Evolutionary conservation across 1,139 yeast species (phyloP).

Genomic region (Blastobotrys arbuscula): DNA sequence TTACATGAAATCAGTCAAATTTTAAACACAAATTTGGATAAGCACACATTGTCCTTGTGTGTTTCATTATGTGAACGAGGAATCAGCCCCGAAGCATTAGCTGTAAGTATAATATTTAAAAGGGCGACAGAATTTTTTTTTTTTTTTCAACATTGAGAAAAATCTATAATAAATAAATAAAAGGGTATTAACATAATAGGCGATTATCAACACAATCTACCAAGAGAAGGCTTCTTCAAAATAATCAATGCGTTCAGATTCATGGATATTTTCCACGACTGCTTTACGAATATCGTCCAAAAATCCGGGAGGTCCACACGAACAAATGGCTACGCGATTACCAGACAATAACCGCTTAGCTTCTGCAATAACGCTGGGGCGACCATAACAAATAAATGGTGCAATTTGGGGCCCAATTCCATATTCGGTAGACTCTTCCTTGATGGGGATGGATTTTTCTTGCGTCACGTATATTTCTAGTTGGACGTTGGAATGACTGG

Average conservation of each 20-base stretch:
- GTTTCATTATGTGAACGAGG: conserved; percentile 27
- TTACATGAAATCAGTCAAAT: conserved; percentile 29
- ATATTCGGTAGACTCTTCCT: neutral
- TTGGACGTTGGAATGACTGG: neutral
- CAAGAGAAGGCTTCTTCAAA: conserved; percentile 37
- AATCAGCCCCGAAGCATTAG: conserved; percentile 28
- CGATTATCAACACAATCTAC: conserved; percentile 18
- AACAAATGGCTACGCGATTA: conserved; percentile 34
- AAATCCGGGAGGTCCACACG: conserved; percentile 43
- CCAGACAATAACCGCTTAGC: conserved; percentile 34
- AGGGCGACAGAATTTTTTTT: neutral
- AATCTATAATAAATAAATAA: too few relatives aligned
- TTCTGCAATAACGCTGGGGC: conserved; percentile 41
- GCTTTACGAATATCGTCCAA: conserved; percentile 37
- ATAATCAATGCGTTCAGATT: conserved; percentile 30
- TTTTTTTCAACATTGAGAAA: too few relatives aligned
- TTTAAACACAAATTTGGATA: conserved; percentile 28
- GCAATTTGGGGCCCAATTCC: neutral
- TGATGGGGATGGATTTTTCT: neutral
- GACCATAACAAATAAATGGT: conserved; percentile 30
- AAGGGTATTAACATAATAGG: too few relatives aligned
- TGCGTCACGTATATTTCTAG: conserved; percentile 5
- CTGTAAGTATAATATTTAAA: conserved; percentile 21
- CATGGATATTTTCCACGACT: conserved; percentile 26
- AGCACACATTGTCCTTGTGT: conserved; percentile 25